Evolutionary conservation across 177 flowering plant species (phyloP).

Genomic region (Tripterygium wilfordii): DNA sequence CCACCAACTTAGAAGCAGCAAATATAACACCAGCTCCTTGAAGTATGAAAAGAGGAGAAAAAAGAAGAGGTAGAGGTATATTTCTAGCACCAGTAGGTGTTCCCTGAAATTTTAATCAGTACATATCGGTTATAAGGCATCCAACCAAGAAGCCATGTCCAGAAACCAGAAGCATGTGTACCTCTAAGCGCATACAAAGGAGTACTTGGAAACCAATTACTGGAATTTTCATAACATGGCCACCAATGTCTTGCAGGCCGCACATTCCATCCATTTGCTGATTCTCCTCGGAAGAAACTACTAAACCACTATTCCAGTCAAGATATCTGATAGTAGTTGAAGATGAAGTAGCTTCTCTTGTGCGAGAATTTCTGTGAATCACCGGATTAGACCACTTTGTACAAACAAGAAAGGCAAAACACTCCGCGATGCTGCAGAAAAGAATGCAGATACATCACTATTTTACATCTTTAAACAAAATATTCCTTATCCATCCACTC

Average conservation of each 20-base stretch:
- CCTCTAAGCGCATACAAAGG: constrained; percentile 90
- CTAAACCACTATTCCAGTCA: constrained; percentile 75
- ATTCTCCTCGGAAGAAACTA: constrained; percentile 59
- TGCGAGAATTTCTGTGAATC: constrained; percentile 57
- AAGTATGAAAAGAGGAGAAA: constrained; percentile 73
- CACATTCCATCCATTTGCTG: constrained; percentile 50
- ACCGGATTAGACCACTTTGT: constrained; percentile 93
- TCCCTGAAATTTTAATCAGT: constrained; percentile 63
- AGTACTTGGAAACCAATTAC: constrained; percentile 68
- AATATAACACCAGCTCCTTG: constrained; percentile 77
- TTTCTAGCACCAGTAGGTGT: constrained; percentile 66
- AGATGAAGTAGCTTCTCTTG: constrained; percentile 53
- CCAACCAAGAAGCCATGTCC: background rate
- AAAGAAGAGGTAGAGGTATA: constrained; percentile 60
- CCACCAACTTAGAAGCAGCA: constrained; percentile 59
- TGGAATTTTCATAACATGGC: constrained; percentile 92
- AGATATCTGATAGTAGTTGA: constrained; percentile 60
- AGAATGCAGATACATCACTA: constrained; percentile 1
- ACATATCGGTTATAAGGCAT: too few species aligned
- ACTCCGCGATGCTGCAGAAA: constrained; percentile 74
- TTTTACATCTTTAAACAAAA: too few species aligned
- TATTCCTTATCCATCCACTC: too few species aligned
- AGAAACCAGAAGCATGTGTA: constrained; percentile 15
- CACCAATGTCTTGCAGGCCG: constrained; percentile 78
- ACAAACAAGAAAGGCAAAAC: constrained; percentile 94